A percentile compares a stretch with the other conserved stretches of the same genome.
Evolutionary conservation across 495 filamentous ascomycete species (phyloP).

Genomic region (Penicillium manginii): DNA sequence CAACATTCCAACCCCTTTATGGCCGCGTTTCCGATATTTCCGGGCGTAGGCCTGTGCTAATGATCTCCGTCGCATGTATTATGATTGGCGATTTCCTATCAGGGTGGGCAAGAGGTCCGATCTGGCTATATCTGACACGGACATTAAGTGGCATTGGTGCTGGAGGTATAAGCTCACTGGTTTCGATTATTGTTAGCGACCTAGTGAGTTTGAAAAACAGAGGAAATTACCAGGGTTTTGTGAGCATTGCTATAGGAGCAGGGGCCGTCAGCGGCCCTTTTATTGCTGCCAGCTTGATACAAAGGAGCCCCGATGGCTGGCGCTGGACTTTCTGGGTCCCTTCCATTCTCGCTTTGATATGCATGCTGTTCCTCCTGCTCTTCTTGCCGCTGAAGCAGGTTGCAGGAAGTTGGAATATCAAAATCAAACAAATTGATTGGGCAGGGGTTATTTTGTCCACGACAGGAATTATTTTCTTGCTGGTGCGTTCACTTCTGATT

Average conservation of each 20-base stretch:
- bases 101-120: slow-evolving; percentile 45
- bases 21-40: slow-evolving; percentile 59
- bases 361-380: not conserved
- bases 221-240: slow-evolving; percentile 44
- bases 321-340: slow-evolving; percentile 15
- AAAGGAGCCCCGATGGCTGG: slow-evolving; percentile 8
- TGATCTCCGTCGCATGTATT: slow-evolving; percentile 45
- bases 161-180: slow-evolving; percentile 48
- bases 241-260: slow-evolving; percentile 39
- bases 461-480: slow-evolving; percentile 52
- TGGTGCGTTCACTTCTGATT: slow-evolving; percentile 21
- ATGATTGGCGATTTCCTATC: slow-evolving; percentile 53
- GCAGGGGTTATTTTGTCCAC: slow-evolving; percentile 49
- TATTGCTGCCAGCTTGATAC: slow-evolving; percentile 30
- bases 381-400: slow-evolving; percentile 9
- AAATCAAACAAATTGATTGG: slow-evolving; percentile 56
- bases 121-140: slow-evolving; percentile 54
- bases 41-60: slow-evolving; percentile 52
- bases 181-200: slow-evolving; percentile 49
- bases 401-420: slow-evolving; percentile 3
- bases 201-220: slow-evolving; percentile 43
- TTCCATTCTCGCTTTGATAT: slow-evolving; percentile 33
- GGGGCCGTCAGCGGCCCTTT: slow-evolving; percentile 45
- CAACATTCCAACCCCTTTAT: slow-evolving; percentile 61
- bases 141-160: slow-evolving; percentile 53